Percentiles rank a stretch among this genome's conserved stretches.
These are phyloP conservation scores for Miscanthus lutarioriparius DNA, from an alignment of 176 grass and related monocot genomes.

Conservation along the genomic window DNA sequence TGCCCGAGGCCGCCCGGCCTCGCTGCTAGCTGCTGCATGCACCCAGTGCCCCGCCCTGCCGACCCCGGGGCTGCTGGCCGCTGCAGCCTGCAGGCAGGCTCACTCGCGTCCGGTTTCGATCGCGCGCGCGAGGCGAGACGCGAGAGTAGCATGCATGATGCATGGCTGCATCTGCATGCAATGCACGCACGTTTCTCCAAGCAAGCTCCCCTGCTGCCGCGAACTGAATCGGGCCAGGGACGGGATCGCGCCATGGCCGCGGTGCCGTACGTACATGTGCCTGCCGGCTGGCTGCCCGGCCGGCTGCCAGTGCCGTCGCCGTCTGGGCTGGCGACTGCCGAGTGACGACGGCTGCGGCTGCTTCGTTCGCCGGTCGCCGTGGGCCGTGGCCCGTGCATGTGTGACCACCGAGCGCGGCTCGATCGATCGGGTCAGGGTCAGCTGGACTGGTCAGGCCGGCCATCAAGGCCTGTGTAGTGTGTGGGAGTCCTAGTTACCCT, in stretches of 20 bases:
- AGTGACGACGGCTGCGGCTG: neutral
- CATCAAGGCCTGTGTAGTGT: neutral
- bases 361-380: neutral
- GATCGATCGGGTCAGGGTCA: no score
- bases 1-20: neutral
- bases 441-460: neutral
- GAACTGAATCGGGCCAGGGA: neutral
- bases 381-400: neutral
- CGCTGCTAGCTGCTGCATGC: no score
- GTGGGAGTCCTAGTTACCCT: slow-evolving; percentile 3
- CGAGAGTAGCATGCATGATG: neutral
- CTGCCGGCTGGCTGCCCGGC: neutral
- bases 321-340: neutral
- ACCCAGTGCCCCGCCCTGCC: no score
- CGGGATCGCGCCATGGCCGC: neutral
- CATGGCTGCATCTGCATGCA: neutral
- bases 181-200: neutral
- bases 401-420: no score
- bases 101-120: neutral
- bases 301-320: neutral
- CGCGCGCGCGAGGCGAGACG: neutral
- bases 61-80: no score
- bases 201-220: neutral
- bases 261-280: neutral
- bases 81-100: slow-evolving; percentile 2